phyloP scores from a whole-genome alignment of 192 early-diverging fungal species.

The Podila epigama region DNA sequence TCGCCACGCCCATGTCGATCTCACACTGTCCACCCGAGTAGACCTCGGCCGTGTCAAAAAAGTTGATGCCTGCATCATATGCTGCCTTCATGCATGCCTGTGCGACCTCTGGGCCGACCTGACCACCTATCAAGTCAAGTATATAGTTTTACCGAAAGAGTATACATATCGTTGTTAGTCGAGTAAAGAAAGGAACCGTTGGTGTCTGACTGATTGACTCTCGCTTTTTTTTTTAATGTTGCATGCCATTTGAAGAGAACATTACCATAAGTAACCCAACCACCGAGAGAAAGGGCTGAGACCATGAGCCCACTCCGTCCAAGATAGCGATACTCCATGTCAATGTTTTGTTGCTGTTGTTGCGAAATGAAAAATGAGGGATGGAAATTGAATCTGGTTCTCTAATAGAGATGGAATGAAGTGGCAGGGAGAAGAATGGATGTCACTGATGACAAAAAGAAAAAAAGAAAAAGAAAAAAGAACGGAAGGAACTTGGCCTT shows the following conservation, averaged over 20 bases:
- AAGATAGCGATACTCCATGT: constrained; percentile 84
- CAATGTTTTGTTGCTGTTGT: neutral
- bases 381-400: neutral
- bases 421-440: neutral
- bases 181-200: neutral
- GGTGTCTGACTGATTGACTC: neutral
- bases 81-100: constrained; percentile 72
- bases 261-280: constrained; percentile 78
- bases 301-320: constrained; percentile 83
- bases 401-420: neutral
- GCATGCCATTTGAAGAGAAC: neutral
- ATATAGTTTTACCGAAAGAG: too few relatives aligned
- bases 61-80: constrained; percentile 79
- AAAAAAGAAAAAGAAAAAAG: neutral
- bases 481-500: neutral
- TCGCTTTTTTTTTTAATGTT: too few relatives aligned
- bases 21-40: constrained; percentile 72
- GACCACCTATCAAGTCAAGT: constrained; percentile 9
- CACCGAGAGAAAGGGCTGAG: constrained; percentile 72
- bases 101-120: constrained; percentile 58
- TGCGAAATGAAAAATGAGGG: neutral
- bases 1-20: constrained; percentile 77
- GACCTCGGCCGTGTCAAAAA: constrained; percentile 77
- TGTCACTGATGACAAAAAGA: neutral
- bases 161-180: neutral